These are phyloP conservation scores for Calonectria fujianensis DNA, from an alignment of 2,329 filamentous ascomycete species.

Conservation along the genomic window DNA sequence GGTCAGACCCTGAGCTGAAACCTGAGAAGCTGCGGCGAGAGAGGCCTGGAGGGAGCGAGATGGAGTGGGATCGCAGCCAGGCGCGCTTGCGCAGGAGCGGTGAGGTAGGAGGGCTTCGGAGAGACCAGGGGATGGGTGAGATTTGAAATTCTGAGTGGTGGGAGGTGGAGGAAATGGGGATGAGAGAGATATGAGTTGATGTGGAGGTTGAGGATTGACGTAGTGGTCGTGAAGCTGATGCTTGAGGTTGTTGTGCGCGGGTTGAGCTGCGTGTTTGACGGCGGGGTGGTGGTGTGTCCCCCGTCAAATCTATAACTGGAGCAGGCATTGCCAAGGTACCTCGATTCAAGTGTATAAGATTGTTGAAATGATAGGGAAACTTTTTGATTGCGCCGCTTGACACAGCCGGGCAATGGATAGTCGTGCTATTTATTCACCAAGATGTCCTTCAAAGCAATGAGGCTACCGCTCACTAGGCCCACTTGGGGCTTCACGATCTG, in stretches of 20 bases:
- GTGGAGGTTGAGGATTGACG: not conserved
- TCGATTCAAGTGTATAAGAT: too few species aligned
- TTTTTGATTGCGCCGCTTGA: not conserved
- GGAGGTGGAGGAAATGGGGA: not conserved
- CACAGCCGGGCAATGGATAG: not conserved
- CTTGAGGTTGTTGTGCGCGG: constrained; percentile 8
- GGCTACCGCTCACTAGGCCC: not conserved
- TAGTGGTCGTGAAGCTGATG: not conserved
- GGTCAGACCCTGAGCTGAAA: constrained; percentile 23
- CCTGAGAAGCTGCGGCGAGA: constrained; percentile 17
- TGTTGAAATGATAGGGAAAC: not conserved
- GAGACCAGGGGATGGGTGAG: constrained; percentile 24
- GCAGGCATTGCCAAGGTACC: constrained; percentile 7
- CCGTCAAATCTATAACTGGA: constrained; percentile 36
- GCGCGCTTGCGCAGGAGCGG: constrained; percentile 29
- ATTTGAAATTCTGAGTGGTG: not conserved
- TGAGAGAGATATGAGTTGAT: constrained; percentile 10
- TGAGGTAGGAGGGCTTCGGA: constrained; percentile 19
- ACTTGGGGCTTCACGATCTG: constrained; percentile 28
- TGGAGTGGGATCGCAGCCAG: constrained; percentile 42
- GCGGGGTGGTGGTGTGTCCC: constrained; percentile 25
- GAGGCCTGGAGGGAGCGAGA: constrained; percentile 43
- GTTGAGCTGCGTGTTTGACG: constrained; percentile 35
- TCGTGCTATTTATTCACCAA: constrained; percentile 3
- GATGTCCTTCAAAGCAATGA: constrained; percentile 15